A percentile compares a stretch with the other conserved stretches of the same genome.
Conservation (phyloP, 2,329 filamentous ascomycete genomes). For the Conoideocrella luteorostrata region DNA sequence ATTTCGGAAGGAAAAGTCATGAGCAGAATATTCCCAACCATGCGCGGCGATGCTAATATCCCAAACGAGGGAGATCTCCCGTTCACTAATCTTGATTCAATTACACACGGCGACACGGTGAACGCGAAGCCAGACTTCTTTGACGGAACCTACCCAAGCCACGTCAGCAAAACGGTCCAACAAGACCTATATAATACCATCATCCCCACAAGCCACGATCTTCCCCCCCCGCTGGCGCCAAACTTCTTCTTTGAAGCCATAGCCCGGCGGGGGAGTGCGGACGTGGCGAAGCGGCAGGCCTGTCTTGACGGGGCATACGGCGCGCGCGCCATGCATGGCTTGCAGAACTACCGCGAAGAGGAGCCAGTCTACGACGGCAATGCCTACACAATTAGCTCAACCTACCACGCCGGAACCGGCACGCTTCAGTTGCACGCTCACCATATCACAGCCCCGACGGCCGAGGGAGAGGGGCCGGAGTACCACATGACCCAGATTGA, state of each 20-base stretch:
- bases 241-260: conserved; percentile 40
- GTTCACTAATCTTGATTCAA: conserved; percentile 21
- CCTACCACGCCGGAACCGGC: too few relatives aligned
- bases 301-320: conserved; percentile 31
- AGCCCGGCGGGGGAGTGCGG: conserved; percentile 23
- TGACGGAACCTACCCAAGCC: conserved; percentile 24
- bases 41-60: conserved; percentile 1
- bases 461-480: too few relatives aligned
- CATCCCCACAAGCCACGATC: conserved; percentile 1
- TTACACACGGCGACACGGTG: conserved; percentile 25
- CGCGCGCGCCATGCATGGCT: conserved; percentile 29
- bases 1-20: conserved; percentile 28
- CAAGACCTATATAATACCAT: too few relatives aligned
- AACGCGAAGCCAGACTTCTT: conserved; percentile 29
- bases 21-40: conserved; percentile 20
- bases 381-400: conserved; percentile 31
- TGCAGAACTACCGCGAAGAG: conserved; percentile 19
- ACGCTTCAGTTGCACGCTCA: too few relatives aligned
- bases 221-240: conserved; percentile 26
- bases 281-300: conserved; percentile 27
- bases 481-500: not conserved
- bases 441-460: too few relatives aligned
- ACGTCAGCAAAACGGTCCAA: too few relatives aligned
- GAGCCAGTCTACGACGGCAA: conserved; percentile 28
- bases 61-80: conserved; percentile 2